A percentile compares a stretch with the other conserved stretches of the same genome.
Conservation (phyloP, 2,329 filamentous ascomycete genomes). For the Beauveria rudraprayagi region DNA sequence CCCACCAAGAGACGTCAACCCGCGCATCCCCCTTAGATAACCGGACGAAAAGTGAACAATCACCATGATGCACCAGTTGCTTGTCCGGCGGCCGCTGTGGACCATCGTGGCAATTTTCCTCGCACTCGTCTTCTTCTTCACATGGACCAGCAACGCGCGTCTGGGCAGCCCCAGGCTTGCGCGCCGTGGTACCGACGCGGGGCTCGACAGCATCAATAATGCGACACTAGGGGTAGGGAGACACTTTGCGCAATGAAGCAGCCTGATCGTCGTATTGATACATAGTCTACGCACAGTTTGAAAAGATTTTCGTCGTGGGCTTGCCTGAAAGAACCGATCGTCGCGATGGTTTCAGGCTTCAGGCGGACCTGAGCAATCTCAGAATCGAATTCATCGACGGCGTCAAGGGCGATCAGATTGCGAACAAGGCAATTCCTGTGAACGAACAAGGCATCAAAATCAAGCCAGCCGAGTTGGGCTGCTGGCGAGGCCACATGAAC, state of each 20-base stretch:
- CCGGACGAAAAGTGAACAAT: neutral
- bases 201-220: neutral
- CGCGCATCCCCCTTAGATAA: neutral
- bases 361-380: conserved; percentile 37
- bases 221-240: neutral
- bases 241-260: neutral
- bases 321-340: conserved; percentile 42
- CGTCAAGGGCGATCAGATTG: conserved; percentile 29
- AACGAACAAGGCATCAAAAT: conserved; percentile 24
- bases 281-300: conserved; percentile 33
- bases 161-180: neutral
- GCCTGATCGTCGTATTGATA: neutral
- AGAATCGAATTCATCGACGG: conserved; percentile 39
- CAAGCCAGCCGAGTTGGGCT: conserved; percentile 21
- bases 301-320: conserved; percentile 44
- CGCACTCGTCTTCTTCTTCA: neutral
- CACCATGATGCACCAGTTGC: neutral
- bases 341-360: conserved; percentile 40
- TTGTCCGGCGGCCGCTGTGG: neutral
- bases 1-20: neutral
- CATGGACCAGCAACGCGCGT: neutral
- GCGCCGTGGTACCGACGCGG: neutral
- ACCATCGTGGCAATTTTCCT: neutral
- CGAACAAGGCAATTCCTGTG: conserved; percentile 29
- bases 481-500: conserved; percentile 34